A percentile compares a stretch with the other conserved stretches of the same genome.
Evolutionary conservation across 2,329 filamentous ascomycete genomes (phyloP).

Genomic region (Aspergillus brunneoviolaceus): DNA sequence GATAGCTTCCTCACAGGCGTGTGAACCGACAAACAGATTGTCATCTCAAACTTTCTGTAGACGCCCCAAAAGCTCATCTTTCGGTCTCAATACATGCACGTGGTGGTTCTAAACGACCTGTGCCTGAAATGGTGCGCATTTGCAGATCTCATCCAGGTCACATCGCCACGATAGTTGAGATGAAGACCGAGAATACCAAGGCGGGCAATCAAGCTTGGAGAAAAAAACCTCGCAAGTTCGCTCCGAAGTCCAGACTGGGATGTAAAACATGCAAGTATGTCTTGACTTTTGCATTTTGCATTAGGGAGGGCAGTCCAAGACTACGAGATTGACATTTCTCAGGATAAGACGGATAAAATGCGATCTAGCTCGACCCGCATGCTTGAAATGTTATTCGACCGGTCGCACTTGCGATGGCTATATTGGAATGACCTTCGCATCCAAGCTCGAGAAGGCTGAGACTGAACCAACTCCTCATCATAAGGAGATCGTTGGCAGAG

Average conservation of each 20-base stretch:
- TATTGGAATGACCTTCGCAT: conserved; percentile 12
- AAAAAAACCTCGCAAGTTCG: conserved; percentile 38
- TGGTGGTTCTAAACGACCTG: background rate
- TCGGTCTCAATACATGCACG: background rate
- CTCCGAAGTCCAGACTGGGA: conserved; percentile 42
- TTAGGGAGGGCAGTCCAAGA: background rate
- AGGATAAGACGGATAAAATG: conserved; percentile 43
- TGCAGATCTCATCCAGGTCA: background rate
- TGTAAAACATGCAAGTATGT: conserved; percentile 47
- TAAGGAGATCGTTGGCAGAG: background rate
- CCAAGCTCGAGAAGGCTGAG: background rate
- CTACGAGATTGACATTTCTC: background rate
- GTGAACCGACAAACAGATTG: background rate
- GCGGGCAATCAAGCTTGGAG: conserved; percentile 37
- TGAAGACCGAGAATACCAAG: conserved; percentile 15
- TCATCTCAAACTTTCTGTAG: background rate
- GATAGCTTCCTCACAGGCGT: background rate
- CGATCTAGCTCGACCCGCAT: conserved; percentile 36
- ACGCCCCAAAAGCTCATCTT: background rate
- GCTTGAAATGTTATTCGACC: conserved; percentile 39
- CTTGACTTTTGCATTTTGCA: conserved; percentile 5
- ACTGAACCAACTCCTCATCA: background rate
- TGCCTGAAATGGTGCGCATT: conserved; percentile 1
- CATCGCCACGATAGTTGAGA: background rate
- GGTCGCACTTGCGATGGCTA: conserved; percentile 43